Evolutionary conservation across 1,284 basidiomycete genomes (phyloP), one percentile per base, ranked within the genome.

Genomic region (Cryptococcus sp.): DNA sequence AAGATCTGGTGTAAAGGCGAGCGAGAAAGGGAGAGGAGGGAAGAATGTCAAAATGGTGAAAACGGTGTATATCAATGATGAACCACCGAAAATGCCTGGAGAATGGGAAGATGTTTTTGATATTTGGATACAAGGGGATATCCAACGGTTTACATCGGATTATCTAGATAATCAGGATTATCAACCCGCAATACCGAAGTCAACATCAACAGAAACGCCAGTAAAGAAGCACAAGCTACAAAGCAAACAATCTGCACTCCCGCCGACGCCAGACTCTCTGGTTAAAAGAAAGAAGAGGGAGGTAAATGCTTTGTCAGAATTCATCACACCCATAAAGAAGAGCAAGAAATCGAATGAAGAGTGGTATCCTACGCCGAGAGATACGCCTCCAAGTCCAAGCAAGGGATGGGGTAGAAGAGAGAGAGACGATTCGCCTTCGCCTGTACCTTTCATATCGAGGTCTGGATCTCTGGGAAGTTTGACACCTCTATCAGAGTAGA

Each of bases 101-200:
- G 89, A 93, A 63, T 96, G 91, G 91, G 86, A 89, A 61, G 89
- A 86, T 30, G 86, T 93, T 2, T 96, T 97, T 66, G 92, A 97
- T 74, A 83, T 86, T 33, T 97, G 91, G 90, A 76, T 93, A 47
- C 85, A 90, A 65, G 91, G 92, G 3, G 90, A 97, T 69, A 86
- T 90, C 3, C 93, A 96, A 73, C 70, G 70, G 31, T 90, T 93
- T 73, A 87, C 88, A 3, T 36, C 13, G 14, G 43, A 58, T 23
- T 41, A 38, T 32, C 13, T 38, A 7, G 47, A 8, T 2, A 49
- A 49, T 23, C 23, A 8, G 6, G 33, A 23, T 5, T 11, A 38
- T 1, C 13, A 7, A 23, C 31, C 6, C 15, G 3, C 35, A 10
- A 2, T n/a, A 41, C 1, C 2, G 2, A 10, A 10, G n/a, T 1